phyloP scores from a whole-genome alignment of 345 rosid species.

The Theobroma cacao region DNA sequence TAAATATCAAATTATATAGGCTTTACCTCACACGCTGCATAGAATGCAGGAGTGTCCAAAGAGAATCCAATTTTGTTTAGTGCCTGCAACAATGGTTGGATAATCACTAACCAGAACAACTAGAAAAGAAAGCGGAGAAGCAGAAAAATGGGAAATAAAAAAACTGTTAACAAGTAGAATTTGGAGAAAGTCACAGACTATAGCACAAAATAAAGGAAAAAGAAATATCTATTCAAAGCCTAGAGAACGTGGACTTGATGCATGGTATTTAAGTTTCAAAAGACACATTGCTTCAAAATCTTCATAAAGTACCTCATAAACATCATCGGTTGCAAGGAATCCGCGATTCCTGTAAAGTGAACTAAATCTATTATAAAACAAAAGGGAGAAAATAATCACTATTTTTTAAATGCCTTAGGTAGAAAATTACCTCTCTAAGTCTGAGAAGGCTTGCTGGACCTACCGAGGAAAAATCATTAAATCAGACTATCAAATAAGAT shows the following conservation, averaged over 20 bases:
- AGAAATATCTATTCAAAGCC: not conserved
- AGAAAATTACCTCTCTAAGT: conserved; percentile 50
- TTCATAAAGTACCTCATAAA: conserved; percentile 39
- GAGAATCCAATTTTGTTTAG: conserved; percentile 63
- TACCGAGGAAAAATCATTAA: conserved; percentile 21
- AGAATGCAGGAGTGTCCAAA: conserved; percentile 63
- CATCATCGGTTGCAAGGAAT: conserved; percentile 54
- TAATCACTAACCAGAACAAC: conserved; percentile 5
- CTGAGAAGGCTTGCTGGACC: conserved; percentile 68
- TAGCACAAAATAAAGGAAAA: not conserved
- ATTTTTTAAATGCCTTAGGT: not conserved
- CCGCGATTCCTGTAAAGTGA: conserved; percentile 50
- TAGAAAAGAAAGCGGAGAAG: not conserved
- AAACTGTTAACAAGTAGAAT: not conserved
- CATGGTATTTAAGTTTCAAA: not conserved
- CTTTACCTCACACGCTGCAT: conserved; percentile 64
- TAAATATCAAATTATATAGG: not conserved
- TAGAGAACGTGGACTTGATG: not conserved
- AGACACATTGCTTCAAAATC: not conserved
- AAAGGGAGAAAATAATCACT: not conserved
- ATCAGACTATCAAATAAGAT: not conserved
- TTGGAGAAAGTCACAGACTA: not conserved
- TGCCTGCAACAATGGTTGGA: conserved; percentile 38
- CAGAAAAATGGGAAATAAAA: not conserved
- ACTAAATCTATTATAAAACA: not conserved